phyloP scores from a whole-genome alignment of 2,329 filamentous ascomycete genomes.

The Sporothrix brunneoviolacea region DNA sequence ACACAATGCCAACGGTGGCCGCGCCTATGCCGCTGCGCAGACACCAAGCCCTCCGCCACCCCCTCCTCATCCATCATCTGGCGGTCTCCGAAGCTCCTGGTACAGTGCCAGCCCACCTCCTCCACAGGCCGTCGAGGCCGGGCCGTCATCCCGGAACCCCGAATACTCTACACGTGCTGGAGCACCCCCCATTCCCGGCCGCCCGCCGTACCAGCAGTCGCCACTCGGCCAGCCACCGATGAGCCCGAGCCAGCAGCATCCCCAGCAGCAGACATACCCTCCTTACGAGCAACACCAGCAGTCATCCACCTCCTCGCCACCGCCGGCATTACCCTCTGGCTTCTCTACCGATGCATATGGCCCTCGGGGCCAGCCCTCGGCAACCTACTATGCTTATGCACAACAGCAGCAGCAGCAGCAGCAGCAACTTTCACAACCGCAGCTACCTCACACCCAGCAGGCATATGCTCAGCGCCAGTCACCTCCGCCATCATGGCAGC shows the following conservation, averaged over 20 bases:
- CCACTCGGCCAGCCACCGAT: conserved; percentile 21
- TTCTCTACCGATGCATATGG: conserved; percentile 14
- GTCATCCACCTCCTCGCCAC: conserved; percentile 18
- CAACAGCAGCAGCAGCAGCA: conserved; percentile 15
- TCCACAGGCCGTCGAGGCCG: conserved; percentile 11
- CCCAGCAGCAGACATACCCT: conserved; percentile 16
- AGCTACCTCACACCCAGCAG: conserved; percentile 11
- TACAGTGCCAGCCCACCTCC: conserved; percentile 13
- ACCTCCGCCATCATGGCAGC: background rate
- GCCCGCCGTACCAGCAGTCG: conserved; percentile 18
- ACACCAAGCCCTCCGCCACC: conserved; percentile 5
- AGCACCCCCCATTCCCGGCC: conserved; percentile 15
- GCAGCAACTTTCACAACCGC: no score
- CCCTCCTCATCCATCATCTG: background rate
- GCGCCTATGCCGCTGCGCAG: background rate
- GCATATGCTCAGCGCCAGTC: conserved; percentile 19
- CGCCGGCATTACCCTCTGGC: background rate
- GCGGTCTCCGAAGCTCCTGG: conserved; percentile 7
- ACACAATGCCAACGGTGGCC: background rate
- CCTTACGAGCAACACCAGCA: conserved; percentile 19
- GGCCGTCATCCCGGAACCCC: background rate
- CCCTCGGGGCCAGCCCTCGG: no score
- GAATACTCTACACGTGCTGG: background rate
- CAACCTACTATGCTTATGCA: background rate
- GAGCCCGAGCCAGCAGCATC: conserved; percentile 19